These are phyloP conservation scores for Cystobasidiaceae sp. DNA, from an alignment of 1,284 basidiomycete genomes.

Conservation along the genomic window DNA sequence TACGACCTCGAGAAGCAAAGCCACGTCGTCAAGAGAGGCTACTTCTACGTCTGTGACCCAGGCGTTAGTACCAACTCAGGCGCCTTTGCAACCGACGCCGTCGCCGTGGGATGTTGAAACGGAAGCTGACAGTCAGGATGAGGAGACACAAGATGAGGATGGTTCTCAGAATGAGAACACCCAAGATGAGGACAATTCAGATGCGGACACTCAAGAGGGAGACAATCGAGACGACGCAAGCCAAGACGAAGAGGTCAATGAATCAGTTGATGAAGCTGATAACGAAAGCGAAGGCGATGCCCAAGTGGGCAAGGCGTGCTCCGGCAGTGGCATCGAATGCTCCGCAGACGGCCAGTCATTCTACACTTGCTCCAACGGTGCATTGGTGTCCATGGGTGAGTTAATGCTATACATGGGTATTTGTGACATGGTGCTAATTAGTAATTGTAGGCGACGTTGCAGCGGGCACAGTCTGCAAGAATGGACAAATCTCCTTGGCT, in stretches of 20 bases:
- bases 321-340: constrained; percentile 4
- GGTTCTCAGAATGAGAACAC: too few species aligned
- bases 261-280: background rate
- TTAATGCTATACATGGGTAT: background rate
- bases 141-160: too few species aligned
- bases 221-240: too few species aligned
- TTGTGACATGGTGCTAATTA: background rate
- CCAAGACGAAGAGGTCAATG: background rate
- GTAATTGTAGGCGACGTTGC: constrained; percentile 1
- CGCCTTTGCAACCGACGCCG: too few species aligned
- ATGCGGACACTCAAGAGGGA: too few species aligned
- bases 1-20: background rate
- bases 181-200: too few species aligned
- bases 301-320: background rate
- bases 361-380: constrained; percentile 5
- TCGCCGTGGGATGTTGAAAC: too few species aligned
- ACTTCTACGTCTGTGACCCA: too few species aligned
- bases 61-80: too few species aligned
- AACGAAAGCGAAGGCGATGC: background rate
- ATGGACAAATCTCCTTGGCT: constrained; percentile 7
- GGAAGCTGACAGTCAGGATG: too few species aligned
- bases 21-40: background rate
- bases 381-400: constrained; percentile 16
- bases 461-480: constrained; percentile 17
- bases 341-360: constrained; percentile 15